phyloP scores from a whole-genome alignment of 2,329 filamentous ascomycete genomes.

The Sordariomycetes sp. region DNA sequence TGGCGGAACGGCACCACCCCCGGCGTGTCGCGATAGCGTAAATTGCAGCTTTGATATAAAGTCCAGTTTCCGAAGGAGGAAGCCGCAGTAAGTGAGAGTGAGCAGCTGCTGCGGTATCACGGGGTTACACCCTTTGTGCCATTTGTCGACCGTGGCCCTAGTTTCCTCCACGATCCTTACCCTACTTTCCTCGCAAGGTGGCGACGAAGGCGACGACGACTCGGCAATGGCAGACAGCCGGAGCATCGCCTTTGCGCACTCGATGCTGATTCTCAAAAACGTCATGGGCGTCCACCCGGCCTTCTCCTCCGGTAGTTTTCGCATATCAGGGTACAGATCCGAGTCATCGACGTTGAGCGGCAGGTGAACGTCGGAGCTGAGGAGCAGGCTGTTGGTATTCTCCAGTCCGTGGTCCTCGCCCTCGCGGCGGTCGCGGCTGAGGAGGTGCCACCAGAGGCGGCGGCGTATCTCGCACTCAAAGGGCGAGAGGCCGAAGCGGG shows the following conservation, averaged over 20 bases:
- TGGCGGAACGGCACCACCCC: background rate
- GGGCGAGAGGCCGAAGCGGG: constrained; percentile 32
- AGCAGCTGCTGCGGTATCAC: constrained; percentile 24
- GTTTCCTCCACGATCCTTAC: constrained; percentile 20
- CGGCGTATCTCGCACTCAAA: constrained; percentile 42
- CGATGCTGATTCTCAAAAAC: background rate
- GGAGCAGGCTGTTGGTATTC: constrained; percentile 37
- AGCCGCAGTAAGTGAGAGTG: constrained; percentile 10
- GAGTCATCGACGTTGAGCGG: constrained; percentile 52
- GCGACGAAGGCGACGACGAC: background rate
- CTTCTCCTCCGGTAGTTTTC: constrained; percentile 29
- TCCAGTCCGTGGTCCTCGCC: constrained; percentile 38
- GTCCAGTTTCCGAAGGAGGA: constrained; percentile 15
- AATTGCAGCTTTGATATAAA: constrained; percentile 15
- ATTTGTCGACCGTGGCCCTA: constrained; percentile 28
- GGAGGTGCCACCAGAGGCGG: constrained; percentile 36
- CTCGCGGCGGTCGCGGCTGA: constrained; percentile 51
- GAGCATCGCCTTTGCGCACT: background rate
- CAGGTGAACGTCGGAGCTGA: constrained; percentile 48
- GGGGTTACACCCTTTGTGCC: constrained; percentile 34
- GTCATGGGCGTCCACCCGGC: background rate
- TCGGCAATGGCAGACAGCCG: background rate
- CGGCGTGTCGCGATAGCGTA: constrained; percentile 5
- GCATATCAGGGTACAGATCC: constrained; percentile 45
- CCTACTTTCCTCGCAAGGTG: background rate